Base-by-base conservation (phyloP, 2,329 filamentous ascomycete species). In the Didymellaceae sp. region DNA sequence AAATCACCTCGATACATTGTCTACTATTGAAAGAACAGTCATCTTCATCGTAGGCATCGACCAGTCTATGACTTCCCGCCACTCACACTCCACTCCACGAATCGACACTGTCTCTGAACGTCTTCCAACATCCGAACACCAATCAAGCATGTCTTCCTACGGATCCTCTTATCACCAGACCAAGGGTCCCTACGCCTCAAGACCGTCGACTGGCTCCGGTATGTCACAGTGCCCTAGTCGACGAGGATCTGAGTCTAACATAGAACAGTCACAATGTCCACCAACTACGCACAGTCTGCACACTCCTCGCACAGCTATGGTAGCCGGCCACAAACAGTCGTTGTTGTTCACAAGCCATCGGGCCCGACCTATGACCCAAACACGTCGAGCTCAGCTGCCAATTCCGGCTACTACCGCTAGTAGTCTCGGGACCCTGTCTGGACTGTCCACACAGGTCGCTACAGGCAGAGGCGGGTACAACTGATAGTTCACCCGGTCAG, bases 391-490 rank as follows among this genome's bases (percentile, higher is more conserved):
- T 42, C 37, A 1, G 38, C 48, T 14, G 10, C 6, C 3, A 33
- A 46, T 17, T 20, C 42, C 14, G 38, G 48, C 16, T 52, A 52
- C 31, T 38, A 24, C 13, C 21, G 22, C 6, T 52, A 52, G 21
- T 5, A 4, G 10, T 3, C 8, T 13, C 8, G 20, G 5, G 2
- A n/a, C 4, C 5, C 31, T 33, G 6, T 26, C 17, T 45, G 26
- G 26, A 6, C 4, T 22, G 17, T 26, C 48, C 0, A 2, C 5
- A 6, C 1, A 22, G 4, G 37, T 24, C 16, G 20, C 30, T 25
- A 32, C 48, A 42, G 43, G 43, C 9, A 43, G 43, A 10, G 48
- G 37, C n/a, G 48, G 48, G 2, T 52, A 46, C 32, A 52, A 52
- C 26, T 46, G 42, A 32, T n/a, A 20, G 31, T 16, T 37, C 2